Evolutionary conservation across 306 rosid genomes (phyloP), one percentile per base, ranked within the genome.

Genomic region (Crataegus laevigata): DNA sequence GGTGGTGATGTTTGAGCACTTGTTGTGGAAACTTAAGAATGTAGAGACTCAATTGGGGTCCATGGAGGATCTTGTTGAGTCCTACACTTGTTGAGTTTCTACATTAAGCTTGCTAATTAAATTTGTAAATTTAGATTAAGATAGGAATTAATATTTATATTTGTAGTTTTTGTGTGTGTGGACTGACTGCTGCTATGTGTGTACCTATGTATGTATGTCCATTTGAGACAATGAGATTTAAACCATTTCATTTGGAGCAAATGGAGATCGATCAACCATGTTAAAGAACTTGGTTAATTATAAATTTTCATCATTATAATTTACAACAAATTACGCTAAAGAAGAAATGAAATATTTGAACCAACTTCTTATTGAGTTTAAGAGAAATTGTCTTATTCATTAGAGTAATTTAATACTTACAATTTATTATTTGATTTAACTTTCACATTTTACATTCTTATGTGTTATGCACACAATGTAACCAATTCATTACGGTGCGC

Each of bases 1-100:
- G 81, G 97, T 94, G 54, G 98, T 94, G 62, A 75, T 94, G 85
- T 94, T 91, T 19, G 97, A 94, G 78, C 97, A 94, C 82, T 78
- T 91, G 82, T 71, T 94, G 47, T 94, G 98, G 98, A 91, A 91
- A 93, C 90, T 94, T 15, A 88, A 91, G 59, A 87, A 89, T 75
- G 78, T 78, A 1, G 97, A 81, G 75, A 77, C 81, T 11, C 96
- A 88, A 66, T 42, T 93, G 88, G 97, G 96, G 19, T 88, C 91
- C 80, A 83, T 86, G 88, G 93, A 91, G 15, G 97, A 94, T 75
- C 81, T 94, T 40, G 97, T 87, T 42, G 88, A 90, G 75, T 88
- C 91, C 86, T 94, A 94, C 83, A 86, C 86, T 57, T 89, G 89
- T 66, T 89, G 85, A 88, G 60, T 29, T 32, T 32, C 34, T 32